Evolutionary conservation across 192 early-diverging fungal species (phyloP), one percentile per base, ranked within the genome.

Genomic region (Obelidium mucronatum): DNA sequence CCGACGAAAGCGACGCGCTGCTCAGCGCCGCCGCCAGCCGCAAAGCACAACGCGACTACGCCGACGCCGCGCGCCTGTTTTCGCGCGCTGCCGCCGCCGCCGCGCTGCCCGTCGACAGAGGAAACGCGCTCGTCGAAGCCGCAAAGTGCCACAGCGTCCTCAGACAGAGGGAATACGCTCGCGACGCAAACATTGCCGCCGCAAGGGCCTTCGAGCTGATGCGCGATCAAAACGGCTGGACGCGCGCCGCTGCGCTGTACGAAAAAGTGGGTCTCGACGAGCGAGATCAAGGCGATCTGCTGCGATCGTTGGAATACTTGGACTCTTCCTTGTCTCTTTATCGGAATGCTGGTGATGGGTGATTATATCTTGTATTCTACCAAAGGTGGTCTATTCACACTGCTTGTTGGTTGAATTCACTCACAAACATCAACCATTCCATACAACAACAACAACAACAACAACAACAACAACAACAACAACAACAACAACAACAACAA

Each of bases 121-220:
- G 58, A 60, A 63, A 63, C 8, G 22, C 56, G 8, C 40, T 61
- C 37, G n/a, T n/a, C 30, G 72, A 74, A 63, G 72, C 72, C 34
- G 72, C 72, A 13, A 74, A 74, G 44, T 74, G 72, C 60, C 62
- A 63, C 60, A 48, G 22, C 17, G 60, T 74, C 13, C 60, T 74
- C 26, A 74, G 40, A 34, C 72, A 74, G 40, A n/a, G 24, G 15
- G 60, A 36, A 6, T 40, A 61, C 26, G 56, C 72, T 1, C 8
- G 24, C 5, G 19, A 17, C 6, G 56, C 72, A 2, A 74, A 63
- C 52, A 13, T 39, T n/a, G 26, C 6, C 5, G 56, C 72, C 19
- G 72, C 72, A 15, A 22, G 3, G 28, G 48, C 62, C 11, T 74
- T 62, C 40, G 59, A 54, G 22, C 34, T 15, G 17, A 22, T 28